Evolutionary conservation across 129 eudicot species (phyloP).

Genomic region (Solidago caesia): DNA sequence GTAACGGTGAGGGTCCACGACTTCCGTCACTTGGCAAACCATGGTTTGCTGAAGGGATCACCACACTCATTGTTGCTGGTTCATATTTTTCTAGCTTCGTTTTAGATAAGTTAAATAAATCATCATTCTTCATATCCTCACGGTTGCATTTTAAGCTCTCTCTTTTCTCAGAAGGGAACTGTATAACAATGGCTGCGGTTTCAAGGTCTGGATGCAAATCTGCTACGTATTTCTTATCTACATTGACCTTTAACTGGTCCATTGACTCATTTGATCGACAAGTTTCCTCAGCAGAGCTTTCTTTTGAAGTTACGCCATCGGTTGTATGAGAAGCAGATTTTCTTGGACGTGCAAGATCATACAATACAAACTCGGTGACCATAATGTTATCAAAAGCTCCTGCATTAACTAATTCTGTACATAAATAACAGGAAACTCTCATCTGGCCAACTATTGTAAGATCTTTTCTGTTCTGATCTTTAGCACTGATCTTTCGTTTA

Average conservation of each 20-base stretch:
- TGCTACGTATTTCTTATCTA: slow-evolving; percentile 29
- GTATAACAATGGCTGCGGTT: slow-evolving; percentile 71
- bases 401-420: slow-evolving; percentile 57
- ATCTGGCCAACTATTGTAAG: slow-evolving; percentile 68
- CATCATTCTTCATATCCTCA: slow-evolving; percentile 38
- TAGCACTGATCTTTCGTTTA: slow-evolving; percentile 51
- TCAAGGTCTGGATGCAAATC: slow-evolving; percentile 69
- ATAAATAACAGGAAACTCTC: slow-evolving; percentile 73
- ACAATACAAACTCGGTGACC: slow-evolving; percentile 72
- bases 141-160: slow-evolving; percentile 63
- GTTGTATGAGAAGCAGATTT: slow-evolving; percentile 26
- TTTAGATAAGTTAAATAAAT: slow-evolving; percentile 36
- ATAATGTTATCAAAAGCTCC: slow-evolving; percentile 43
- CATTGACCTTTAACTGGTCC: slow-evolving; percentile 28
- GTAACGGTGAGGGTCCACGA: slow-evolving; percentile 72
- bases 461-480: slow-evolving; percentile 46
- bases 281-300: slow-evolving; percentile 12
- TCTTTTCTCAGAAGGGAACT: slow-evolving; percentile 65
- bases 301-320: slow-evolving; percentile 1
- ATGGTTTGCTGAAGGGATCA: slow-evolving; percentile 76
- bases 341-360: slow-evolving; percentile 57
- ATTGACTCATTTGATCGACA: slow-evolving; percentile 29
- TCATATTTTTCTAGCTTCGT: slow-evolving; percentile 28
- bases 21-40: slow-evolving; percentile 58
- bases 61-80: slow-evolving; percentile 57